phyloP scores from a whole-genome alignment of 257 asterid species.

The Jacaranda mimosifolia region DNA sequence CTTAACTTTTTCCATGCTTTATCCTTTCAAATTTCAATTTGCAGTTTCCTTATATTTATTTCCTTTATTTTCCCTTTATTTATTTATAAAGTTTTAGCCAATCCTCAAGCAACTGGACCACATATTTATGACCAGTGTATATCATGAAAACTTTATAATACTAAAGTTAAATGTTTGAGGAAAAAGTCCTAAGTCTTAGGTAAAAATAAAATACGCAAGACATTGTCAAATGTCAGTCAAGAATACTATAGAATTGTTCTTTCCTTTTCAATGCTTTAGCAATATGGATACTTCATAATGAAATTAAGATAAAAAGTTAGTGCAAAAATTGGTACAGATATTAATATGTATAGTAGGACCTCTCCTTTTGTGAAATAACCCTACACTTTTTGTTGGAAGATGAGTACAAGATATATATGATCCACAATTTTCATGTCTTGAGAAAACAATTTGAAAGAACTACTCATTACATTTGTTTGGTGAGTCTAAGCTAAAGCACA shows the following conservation, averaged over 20 bases:
- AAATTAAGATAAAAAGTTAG: neutral
- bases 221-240: too few species aligned
- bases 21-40: neutral
- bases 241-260: conserved; percentile 21
- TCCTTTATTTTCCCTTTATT: conserved; percentile 30
- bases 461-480: conserved; percentile 24
- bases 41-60: neutral
- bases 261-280: conserved; percentile 27
- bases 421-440: conserved; percentile 6
- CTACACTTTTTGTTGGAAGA: conserved; percentile 15
- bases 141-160: conserved; percentile 21
- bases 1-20: conserved; percentile 11
- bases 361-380: neutral
- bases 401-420: neutral
- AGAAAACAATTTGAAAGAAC: neutral
- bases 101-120: conserved; percentile 16
- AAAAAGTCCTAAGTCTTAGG: too few species aligned
- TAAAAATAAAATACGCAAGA: too few species aligned
- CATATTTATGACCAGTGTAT: neutral
- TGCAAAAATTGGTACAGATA: conserved; percentile 16
- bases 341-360: neutral
- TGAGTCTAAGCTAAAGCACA: conserved; percentile 1
- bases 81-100: neutral
- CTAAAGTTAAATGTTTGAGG: neutral
- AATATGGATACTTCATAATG: neutral